These are phyloP conservation scores for Neurospora sp. DNA, from an alignment of 495 filamentous ascomycete genomes.

Conservation along the genomic window DNA sequence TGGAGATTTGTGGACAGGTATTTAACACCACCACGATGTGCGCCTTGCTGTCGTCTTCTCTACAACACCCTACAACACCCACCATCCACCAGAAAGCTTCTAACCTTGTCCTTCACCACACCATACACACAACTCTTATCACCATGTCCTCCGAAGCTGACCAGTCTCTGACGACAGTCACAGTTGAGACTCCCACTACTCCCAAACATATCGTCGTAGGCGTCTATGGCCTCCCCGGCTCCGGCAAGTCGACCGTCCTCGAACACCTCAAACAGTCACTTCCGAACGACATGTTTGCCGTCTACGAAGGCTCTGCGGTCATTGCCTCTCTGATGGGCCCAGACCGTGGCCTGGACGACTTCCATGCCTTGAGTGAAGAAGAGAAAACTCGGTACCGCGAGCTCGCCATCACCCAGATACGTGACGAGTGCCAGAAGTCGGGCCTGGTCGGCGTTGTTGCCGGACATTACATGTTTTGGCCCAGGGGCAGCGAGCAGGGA, in stretches of 20 bases:
- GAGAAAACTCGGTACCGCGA: constrained; percentile 34
- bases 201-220: constrained; percentile 40
- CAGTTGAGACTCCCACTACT: neutral
- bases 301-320: constrained; percentile 45
- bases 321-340: constrained; percentile 37
- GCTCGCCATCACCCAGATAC: constrained; percentile 40
- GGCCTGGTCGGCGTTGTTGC: constrained; percentile 41
- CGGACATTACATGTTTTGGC: constrained; percentile 55
- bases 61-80: neutral
- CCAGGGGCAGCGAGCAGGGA: constrained; percentile 25
- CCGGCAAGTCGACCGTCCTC: constrained; percentile 46
- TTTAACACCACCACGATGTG: neutral
- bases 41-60: neutral
- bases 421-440: constrained; percentile 24
- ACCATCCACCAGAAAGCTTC: neutral
- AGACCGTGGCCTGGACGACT: constrained; percentile 35
- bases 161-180: neutral
- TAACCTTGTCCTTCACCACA: neutral
- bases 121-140: neutral
- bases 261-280: constrained; percentile 32
- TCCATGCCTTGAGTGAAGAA: constrained; percentile 33
- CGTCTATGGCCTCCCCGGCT: constrained; percentile 53
- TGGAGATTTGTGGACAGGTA: neutral
- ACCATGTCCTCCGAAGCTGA: neutral
- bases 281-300: constrained; percentile 30